Evolutionary conservation across 352 stramenopile species (phyloP).

Genomic region (Phytophthora boehmeriae): DNA sequence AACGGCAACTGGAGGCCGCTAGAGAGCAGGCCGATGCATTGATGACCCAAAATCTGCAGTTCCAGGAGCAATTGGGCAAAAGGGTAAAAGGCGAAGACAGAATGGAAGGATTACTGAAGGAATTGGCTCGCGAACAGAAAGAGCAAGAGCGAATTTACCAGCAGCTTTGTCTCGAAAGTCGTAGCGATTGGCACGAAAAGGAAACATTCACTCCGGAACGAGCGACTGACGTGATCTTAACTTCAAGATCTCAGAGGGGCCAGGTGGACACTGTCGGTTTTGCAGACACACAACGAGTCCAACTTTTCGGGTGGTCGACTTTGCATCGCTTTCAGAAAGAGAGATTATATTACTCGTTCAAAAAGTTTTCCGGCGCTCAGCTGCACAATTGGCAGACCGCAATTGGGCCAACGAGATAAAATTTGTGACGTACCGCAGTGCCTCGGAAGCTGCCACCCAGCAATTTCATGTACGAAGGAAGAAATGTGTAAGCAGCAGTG

Average conservation of each 20-base stretch:
- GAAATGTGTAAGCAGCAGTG: too few relatives aligned
- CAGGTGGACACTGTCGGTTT: conserved; percentile 49
- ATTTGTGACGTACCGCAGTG: conserved; percentile 49
- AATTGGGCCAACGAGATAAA: conserved; percentile 55
- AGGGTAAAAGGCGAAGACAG: conserved; percentile 59
- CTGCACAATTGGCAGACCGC: conserved; percentile 42
- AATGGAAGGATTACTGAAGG: conserved; percentile 60
- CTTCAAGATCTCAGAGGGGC: conserved; percentile 38
- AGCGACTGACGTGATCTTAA: conserved; percentile 51
- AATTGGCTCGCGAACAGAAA: conserved; percentile 41
- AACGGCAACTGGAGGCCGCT: conserved; percentile 38
- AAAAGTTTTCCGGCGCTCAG: conserved; percentile 45
- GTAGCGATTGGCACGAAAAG: conserved; percentile 4
- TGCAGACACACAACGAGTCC: conserved; percentile 15
- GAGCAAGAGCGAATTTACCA: conserved; percentile 27
- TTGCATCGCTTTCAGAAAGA: conserved; percentile 41
- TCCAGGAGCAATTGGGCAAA: conserved; percentile 50
- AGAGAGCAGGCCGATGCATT: conserved; percentile 37
- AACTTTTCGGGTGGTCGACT: conserved; percentile 63
- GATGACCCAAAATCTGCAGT: conserved; percentile 52
- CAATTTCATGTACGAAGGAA: conserved; percentile 30
- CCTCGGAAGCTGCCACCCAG: conserved; percentile 38
- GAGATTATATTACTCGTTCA: conserved; percentile 55
- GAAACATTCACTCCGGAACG: conserved; percentile 28
- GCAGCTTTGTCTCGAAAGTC: conserved; percentile 31